Conservation (phyloP, 73 alveolate species). For the Tetrahymena thermophila region DNA sequence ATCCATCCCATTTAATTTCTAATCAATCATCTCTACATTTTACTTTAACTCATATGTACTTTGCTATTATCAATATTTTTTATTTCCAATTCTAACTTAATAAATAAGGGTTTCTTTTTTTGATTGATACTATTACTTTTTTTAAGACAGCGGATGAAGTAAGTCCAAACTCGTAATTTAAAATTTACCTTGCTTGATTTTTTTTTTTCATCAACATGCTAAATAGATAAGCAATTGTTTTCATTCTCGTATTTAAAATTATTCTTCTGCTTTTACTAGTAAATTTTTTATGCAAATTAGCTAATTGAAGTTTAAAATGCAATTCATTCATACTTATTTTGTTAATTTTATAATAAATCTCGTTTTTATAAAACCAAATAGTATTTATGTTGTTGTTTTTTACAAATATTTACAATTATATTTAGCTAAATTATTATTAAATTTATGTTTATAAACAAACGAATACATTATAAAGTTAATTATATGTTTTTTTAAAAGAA, state of each 20-base stretch:
- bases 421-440: not conserved
- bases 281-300: no score
- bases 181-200: not conserved
- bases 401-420: not conserved
- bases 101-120: not conserved
- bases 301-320: no score
- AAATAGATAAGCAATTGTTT: not conserved
- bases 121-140: not conserved
- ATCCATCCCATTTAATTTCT: not conserved
- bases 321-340: no score
- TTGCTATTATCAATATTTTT: not conserved
- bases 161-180: not conserved
- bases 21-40: not conserved
- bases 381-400: not conserved
- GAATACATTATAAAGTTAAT: not conserved
- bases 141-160: not conserved
- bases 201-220: not conserved
- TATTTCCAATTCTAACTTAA: not conserved
- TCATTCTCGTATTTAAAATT: not conserved
- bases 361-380: no score
- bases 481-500: no score
- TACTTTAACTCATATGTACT: not conserved
- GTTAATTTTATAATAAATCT: no score
- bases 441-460: not conserved
- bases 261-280: not conserved